Evolutionary conservation across 805 yeast genomes (phyloP).

Genomic region (Sugiyamaella floridensis): DNA sequence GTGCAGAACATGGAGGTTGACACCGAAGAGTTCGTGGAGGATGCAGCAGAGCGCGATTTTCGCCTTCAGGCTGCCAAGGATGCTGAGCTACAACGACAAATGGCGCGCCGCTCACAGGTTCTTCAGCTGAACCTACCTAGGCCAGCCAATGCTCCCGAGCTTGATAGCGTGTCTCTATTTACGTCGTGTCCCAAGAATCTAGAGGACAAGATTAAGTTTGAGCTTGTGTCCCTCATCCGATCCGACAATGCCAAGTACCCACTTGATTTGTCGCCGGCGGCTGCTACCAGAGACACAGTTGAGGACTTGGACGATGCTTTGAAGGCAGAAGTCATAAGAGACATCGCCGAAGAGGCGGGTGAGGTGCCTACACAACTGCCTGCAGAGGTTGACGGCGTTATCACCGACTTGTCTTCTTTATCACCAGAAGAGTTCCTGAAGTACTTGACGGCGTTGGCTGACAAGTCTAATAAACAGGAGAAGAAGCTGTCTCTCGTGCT

Average conservation of each 20-base stretch:
- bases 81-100: constrained; percentile 19
- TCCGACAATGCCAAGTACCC: constrained; percentile 28
- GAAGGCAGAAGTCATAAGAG: constrained; percentile 5
- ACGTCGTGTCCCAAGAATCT: constrained; percentile 1
- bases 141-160: constrained; percentile 11
- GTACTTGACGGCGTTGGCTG: constrained; percentile 13
- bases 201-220: constrained; percentile 17
- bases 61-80: constrained; percentile 17
- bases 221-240: constrained; percentile 19
- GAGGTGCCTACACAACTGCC: neutral
- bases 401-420: neutral
- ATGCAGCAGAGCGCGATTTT: constrained; percentile 28
- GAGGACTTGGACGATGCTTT: constrained; percentile 21
- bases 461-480: constrained; percentile 28
- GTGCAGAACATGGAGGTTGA: constrained; percentile 11
- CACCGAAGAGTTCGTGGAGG: constrained; percentile 19
- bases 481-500: constrained; percentile 25
- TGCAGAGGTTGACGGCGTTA: neutral
- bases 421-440: neutral
- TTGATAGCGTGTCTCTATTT: constrained; percentile 1
- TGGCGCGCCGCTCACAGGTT: constrained; percentile 41
- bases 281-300: constrained; percentile 1
- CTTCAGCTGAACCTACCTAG: constrained; percentile 39
- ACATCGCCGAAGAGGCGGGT: constrained; percentile 14
- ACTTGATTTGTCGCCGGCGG: neutral